Percentiles rank a stretch among this genome's conserved stretches.
phyloP scores from a whole-genome alignment of 1,139 yeast species.

The Diutina mesorugosa region DNA sequence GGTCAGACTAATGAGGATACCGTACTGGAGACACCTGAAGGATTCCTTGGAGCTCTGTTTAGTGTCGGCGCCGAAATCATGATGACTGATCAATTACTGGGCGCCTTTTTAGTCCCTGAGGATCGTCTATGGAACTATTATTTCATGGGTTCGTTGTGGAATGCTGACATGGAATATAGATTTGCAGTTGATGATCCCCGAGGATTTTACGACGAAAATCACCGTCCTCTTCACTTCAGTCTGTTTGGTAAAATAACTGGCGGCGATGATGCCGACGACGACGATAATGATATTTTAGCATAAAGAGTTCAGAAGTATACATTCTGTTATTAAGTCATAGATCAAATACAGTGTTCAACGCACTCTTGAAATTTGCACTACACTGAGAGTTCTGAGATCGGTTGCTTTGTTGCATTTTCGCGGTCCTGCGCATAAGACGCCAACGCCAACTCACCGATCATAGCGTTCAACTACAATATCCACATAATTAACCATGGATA shows the following conservation, averaged over 20 bases:
- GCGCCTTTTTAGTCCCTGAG: constrained; percentile 79
- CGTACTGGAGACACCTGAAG: constrained; percentile 41
- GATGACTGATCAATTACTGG: constrained; percentile 63
- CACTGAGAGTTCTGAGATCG: not conserved
- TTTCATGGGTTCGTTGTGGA: constrained; percentile 81
- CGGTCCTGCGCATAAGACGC: not conserved
- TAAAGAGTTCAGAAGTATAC: too few relatives aligned
- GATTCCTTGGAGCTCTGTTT: constrained; percentile 21
- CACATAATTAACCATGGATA: constrained; percentile 41
- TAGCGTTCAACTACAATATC: not conserved
- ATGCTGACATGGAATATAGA: constrained; percentile 41
- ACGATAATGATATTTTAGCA: not conserved
- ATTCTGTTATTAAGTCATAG: too few relatives aligned
- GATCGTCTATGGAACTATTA: constrained; percentile 85
- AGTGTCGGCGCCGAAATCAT: constrained; percentile 43
- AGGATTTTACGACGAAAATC: constrained; percentile 72
- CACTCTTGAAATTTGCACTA: too few relatives aligned
- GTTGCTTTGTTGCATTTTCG: not conserved
- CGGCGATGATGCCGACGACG: not conserved
- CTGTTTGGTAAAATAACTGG: not conserved
- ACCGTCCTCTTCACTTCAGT: constrained; percentile 75
- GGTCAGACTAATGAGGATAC: constrained; percentile 54
- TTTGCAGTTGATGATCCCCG: constrained; percentile 70
- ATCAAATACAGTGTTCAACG: too few relatives aligned
- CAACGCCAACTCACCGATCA: constrained; percentile 1